phyloP scores from a whole-genome alignment of 352 stramenopile genomes.

The Pythium phragmitis region DNA sequence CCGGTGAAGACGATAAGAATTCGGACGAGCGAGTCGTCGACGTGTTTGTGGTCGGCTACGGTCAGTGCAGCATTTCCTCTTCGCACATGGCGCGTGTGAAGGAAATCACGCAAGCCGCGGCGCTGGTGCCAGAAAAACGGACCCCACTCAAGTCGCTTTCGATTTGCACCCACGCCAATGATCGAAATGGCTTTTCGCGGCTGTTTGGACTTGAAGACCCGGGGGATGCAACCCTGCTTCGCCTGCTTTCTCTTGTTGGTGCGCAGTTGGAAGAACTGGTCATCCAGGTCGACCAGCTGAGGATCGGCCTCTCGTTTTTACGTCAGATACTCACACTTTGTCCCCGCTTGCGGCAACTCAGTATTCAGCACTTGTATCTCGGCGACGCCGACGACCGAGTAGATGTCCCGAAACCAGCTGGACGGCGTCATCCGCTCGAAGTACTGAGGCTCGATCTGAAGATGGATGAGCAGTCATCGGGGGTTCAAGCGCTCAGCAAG shows the following conservation, averaged over 20 bases:
- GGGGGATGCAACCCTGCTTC: too few relatives aligned
- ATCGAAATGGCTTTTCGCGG: too few relatives aligned
- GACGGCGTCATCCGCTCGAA: not conserved
- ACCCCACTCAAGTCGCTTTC: too few relatives aligned
- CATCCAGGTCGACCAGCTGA: too few relatives aligned
- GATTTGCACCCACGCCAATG: too few relatives aligned
- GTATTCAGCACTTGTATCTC: not conserved
- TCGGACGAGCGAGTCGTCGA: not conserved
- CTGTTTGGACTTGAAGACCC: too few relatives aligned
- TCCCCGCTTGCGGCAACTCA: not conserved
- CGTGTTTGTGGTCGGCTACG: not conserved
- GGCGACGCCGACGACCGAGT: not conserved
- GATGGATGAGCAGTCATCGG: not conserved
- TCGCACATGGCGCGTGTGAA: not conserved
- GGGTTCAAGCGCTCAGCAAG: not conserved
- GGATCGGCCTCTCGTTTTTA: too few relatives aligned
- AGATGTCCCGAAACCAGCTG: not conserved
- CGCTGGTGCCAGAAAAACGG: not conserved
- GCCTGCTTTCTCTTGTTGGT: too few relatives aligned
- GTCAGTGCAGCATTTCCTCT: not conserved
- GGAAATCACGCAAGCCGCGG: not conserved
- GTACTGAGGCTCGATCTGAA: not conserved
- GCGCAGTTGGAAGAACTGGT: too few relatives aligned
- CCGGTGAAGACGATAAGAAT: not conserved
- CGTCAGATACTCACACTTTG: too few relatives aligned